These are phyloP conservation scores for Ophiostoma ulmi DNA, from an alignment of 2,329 filamentous ascomycete species.

Conservation along the genomic window DNA sequence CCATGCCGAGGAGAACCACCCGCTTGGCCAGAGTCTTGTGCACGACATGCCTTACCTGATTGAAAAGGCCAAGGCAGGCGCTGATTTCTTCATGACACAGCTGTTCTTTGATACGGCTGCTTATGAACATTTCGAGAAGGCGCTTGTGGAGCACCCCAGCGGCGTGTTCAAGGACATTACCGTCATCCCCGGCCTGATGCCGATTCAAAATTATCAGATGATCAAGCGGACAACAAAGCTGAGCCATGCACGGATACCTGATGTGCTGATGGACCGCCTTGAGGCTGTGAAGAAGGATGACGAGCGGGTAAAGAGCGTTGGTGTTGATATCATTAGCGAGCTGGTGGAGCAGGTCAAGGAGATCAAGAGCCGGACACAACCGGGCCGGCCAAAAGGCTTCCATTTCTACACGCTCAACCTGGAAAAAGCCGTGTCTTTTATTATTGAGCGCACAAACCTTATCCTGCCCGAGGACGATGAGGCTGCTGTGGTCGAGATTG, in stretches of 20 bases:
- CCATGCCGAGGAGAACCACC: constrained; percentile 85
- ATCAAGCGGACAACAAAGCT: constrained; percentile 90
- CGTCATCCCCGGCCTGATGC: constrained; percentile 94
- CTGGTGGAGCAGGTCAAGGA: constrained; percentile 72
- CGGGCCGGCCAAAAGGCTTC: constrained; percentile 65
- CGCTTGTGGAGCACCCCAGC: constrained; percentile 72
- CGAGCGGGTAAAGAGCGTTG: constrained; percentile 72
- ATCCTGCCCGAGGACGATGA: constrained; percentile 56
- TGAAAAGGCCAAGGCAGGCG: constrained; percentile 85
- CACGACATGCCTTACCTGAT: constrained; percentile 83
- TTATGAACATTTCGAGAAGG: constrained; percentile 73
- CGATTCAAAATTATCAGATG: constrained; percentile 95
- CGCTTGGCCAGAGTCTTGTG: constrained; percentile 62
- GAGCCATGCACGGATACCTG: constrained; percentile 79
- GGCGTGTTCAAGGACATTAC: constrained; percentile 79
- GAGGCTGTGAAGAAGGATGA: constrained; percentile 72
- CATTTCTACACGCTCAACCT: constrained; percentile 97
- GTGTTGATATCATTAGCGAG: constrained; percentile 77
- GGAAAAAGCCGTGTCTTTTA: constrained; percentile 92
- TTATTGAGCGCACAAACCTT: constrained; percentile 77
- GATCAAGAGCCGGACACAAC: constrained; percentile 49
- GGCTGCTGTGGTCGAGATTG: constrained; percentile 36
- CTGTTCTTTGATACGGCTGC: constrained; percentile 88
- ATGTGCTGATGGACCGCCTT: constrained; percentile 62
- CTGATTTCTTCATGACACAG: constrained; percentile 98